phyloP scores from a whole-genome alignment of 352 stramenopile genomes.

The Pythium vanterpoolii region DNA sequence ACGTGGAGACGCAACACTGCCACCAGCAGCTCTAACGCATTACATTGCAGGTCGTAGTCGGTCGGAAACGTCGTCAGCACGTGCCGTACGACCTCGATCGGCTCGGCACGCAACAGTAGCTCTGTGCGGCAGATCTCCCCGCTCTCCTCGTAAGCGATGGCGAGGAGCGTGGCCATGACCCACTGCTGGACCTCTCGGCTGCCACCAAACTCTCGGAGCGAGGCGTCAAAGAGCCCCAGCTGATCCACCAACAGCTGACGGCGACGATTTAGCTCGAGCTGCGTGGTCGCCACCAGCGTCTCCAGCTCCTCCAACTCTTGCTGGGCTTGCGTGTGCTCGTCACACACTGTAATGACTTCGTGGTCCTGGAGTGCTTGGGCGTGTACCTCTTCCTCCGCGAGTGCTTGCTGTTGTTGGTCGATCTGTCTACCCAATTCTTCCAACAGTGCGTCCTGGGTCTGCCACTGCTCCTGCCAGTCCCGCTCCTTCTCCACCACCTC shows the following conservation, averaged over 20 bases:
- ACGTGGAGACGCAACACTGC: slow-evolving; percentile 1
- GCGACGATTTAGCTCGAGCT: slow-evolving; percentile 2
- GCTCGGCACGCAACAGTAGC: too few species aligned
- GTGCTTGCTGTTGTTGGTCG: neutral
- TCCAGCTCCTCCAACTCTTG: neutral
- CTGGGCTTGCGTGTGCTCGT: neutral
- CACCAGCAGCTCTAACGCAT: slow-evolving; percentile 12
- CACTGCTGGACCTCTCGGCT: slow-evolving; percentile 15
- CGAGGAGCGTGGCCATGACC: slow-evolving; percentile 5
- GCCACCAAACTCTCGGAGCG: slow-evolving; percentile 6
- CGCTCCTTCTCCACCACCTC: slow-evolving; percentile 20
- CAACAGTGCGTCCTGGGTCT: slow-evolving; percentile 1
- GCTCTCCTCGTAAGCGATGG: neutral
- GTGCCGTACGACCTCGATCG: slow-evolving; percentile 5
- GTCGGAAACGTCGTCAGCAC: slow-evolving; percentile 4
- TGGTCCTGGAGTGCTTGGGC: slow-evolving; percentile 7
- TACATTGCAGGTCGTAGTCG: slow-evolving; percentile 1
- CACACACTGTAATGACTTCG: slow-evolving; percentile 1
- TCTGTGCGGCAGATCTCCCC: too few species aligned
- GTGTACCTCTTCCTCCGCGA: neutral
- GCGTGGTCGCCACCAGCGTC: neutral
- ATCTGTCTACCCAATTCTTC: slow-evolving; percentile 14
- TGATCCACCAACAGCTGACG: slow-evolving; percentile 17
- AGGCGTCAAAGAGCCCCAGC: slow-evolving; percentile 16
- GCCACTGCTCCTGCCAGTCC: slow-evolving; percentile 29